Evolutionary conservation across 2,329 filamentous ascomycete species (phyloP), one percentile per base, ranked within the genome.

Genomic region (Aspergillus sp.): DNA sequence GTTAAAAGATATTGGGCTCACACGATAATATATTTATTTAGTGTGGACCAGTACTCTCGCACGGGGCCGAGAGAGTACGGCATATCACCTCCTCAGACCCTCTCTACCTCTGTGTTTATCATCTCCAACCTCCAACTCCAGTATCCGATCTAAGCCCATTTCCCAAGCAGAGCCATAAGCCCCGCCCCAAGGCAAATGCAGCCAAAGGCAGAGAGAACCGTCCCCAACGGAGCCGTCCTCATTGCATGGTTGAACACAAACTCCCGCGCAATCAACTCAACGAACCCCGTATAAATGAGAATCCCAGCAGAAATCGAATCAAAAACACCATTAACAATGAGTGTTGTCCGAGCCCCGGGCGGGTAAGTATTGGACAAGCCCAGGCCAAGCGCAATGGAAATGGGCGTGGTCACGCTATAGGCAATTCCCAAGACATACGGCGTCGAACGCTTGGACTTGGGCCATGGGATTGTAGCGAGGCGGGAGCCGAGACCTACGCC

Each of bases 221-320:
- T 83, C 60, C 83, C 83, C 34, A 96, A 79, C 1, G 85, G 84
- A 0, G 89, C 89, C 50, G 85, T 85, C 57, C 89, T 86, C 91
- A 97, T 96, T 64, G 89, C 85, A 5, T 84, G 83, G 74, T 90
- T 95, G 77, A 96, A 96, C 89, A 98, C 92, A 78, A 97, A 97
- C 75, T 98, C 93, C 70, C 96, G 92, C 0, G 93, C 93, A 80
- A 97, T 88, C 42, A 98, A 80, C 79, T 98, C 93, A 6, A 98
- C 91, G 20, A 98, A 79, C 3, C 91, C 92, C 0, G 93, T 97
- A 76, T 97, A 97, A 65, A 98, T 89, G 57, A 97, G 80, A 60
- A 97, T 96, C 24, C 93, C 93, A 1, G 91, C 90, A 49, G 88
- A 91, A 66, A 97, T 90, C 1, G 90, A 84, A 72, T 97, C 93